Percentiles rank a stretch among this genome's conserved stretches.
phyloP scores from a whole-genome alignment of 2,329 filamentous ascomycete species.

The Colletotrichum nymphaeae region DNA sequence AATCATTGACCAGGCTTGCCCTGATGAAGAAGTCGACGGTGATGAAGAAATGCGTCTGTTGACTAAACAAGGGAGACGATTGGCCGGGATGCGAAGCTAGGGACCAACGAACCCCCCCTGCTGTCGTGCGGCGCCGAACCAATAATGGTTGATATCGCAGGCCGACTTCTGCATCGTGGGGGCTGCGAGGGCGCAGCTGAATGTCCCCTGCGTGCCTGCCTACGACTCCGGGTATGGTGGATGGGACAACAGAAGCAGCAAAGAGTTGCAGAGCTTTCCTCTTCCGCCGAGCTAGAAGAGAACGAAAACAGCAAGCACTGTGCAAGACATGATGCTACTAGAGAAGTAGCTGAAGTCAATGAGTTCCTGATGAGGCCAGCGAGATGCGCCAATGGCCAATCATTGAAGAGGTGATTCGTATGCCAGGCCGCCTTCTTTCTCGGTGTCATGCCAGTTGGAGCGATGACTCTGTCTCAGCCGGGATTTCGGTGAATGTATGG shows the following conservation, averaged over 20 bases:
- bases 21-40: conserved; percentile 9
- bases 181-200: conserved; percentile 32
- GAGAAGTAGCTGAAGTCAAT: conserved; percentile 2
- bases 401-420: not conserved
- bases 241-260: not conserved
- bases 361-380: not conserved
- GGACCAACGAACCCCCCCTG: conserved; percentile 11
- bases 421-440: not conserved
- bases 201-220: conserved; percentile 30
- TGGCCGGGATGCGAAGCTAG: conserved; percentile 25
- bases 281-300: not conserved
- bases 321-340: not conserved
- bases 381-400: conserved; percentile 15
- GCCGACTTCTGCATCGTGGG: conserved; percentile 26
- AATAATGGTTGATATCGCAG: conserved; percentile 26
- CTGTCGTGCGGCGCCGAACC: conserved; percentile 19
- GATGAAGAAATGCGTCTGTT: conserved; percentile 24
- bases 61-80: conserved; percentile 20
- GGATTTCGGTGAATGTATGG: conserved; percentile 25
- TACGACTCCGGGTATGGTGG: not conserved
- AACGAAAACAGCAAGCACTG: conserved; percentile 3
- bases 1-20: conserved; percentile 12
- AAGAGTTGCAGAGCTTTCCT: not conserved
- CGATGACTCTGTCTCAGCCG: conserved; percentile 24
- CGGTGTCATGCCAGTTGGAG: not conserved